Conservation (phyloP, 2,329 filamentous ascomycete species). For the Botrytis porri region DNA sequence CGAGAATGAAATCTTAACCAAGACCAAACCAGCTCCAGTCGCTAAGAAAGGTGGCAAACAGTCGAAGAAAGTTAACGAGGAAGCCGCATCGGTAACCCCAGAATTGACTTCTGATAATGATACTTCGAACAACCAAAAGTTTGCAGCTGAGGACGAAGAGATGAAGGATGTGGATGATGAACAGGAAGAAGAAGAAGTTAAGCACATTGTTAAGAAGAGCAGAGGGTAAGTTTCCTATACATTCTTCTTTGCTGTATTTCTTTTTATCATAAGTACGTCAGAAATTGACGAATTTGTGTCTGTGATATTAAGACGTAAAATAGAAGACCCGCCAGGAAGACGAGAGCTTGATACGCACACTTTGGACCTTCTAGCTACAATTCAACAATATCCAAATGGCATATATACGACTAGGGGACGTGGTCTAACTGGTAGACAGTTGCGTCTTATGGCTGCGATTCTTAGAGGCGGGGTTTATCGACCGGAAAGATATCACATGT, state of each 20-base stretch:
- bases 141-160: not conserved
- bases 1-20: constrained; percentile 12
- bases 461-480: not conserved
- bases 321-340: not conserved
- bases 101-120: not conserved
- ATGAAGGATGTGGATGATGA: not conserved
- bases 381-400: not conserved
- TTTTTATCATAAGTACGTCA: no score
- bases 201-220: not conserved
- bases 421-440: not conserved
- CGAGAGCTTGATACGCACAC: not conserved
- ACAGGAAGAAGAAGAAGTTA: not conserved
- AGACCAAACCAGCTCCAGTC: not conserved
- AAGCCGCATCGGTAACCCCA: not conserved
- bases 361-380: not conserved
- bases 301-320: not conserved
- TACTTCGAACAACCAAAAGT: not conserved
- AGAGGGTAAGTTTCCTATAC: not conserved
- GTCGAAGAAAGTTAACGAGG: constrained; percentile 2
- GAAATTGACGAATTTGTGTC: not conserved
- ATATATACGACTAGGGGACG: not conserved
- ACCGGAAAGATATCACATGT: not conserved
- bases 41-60: not conserved
- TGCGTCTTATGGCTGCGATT: not conserved
- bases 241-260: no score